Percentiles rank a stretch among this genome's conserved stretches.
These are phyloP conservation scores for Globisporangium megalacanthum DNA, from an alignment of 352 stramenopile species.

Conservation along the genomic window DNA sequence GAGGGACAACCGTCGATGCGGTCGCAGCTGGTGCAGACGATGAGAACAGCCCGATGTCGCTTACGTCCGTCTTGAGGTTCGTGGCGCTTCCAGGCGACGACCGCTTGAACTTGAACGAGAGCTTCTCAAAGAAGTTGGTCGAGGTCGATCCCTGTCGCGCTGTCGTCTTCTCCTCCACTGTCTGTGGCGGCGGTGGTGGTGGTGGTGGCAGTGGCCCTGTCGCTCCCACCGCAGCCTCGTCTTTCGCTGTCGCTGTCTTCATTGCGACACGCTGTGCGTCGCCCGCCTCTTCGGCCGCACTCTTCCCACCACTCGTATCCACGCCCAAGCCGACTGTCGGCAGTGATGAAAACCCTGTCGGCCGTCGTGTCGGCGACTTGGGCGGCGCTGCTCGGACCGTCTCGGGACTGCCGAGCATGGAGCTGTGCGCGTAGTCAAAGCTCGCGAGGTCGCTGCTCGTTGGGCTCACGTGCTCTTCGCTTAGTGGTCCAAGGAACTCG, in stretches of 20 bases:
- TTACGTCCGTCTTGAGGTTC: background rate
- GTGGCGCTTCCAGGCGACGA: constrained; percentile 33
- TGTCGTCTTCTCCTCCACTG: constrained; percentile 28
- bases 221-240: background rate
- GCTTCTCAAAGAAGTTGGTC: constrained; percentile 81
- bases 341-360: background rate
- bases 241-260: constrained; percentile 1
- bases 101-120: constrained; percentile 79
- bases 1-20: background rate
- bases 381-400: background rate
- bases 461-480: constrained; percentile 18
- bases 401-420: constrained; percentile 16
- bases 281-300: background rate
- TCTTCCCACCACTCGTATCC: background rate
- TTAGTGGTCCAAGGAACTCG: background rate
- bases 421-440: constrained; percentile 43
- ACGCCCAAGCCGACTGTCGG: constrained; percentile 6
- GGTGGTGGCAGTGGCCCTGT: constrained; percentile 9
- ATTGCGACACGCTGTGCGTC: background rate
- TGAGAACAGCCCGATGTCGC: constrained; percentile 7
- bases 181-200: constrained; percentile 22
- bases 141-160: constrained; percentile 30
- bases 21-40: background rate
- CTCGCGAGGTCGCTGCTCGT: constrained; percentile 58
- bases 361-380: constrained; percentile 4